These are phyloP conservation scores for Pyronema omphalodes DNA, from an alignment of 495 filamentous ascomycete genomes.

Conservation along the genomic window DNA sequence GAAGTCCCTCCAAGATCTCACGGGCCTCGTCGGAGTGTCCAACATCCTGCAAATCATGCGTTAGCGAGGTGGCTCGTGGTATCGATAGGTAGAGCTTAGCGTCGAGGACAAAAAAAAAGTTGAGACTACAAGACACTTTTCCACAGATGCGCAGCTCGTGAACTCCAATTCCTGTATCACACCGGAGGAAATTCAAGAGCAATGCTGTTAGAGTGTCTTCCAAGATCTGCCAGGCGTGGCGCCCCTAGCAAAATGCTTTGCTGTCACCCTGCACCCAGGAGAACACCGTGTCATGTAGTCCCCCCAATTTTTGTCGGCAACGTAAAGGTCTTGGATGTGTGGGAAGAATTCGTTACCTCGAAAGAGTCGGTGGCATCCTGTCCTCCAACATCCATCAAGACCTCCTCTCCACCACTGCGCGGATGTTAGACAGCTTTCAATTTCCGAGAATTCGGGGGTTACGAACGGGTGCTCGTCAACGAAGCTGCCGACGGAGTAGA, in stretches of 20 bases:
- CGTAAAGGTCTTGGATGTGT: neutral
- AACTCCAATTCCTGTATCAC: no score
- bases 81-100: no score
- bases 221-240: neutral
- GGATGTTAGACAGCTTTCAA: neutral
- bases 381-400: slow-evolving; percentile 86
- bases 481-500: slow-evolving; percentile 79
- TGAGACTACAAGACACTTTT: neutral
- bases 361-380: slow-evolving; percentile 97
- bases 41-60: slow-evolving; percentile 46
- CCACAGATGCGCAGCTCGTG: neutral
- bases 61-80: neutral
- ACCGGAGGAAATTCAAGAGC: no score
- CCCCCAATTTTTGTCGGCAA: neutral
- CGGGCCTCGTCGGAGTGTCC: slow-evolving; percentile 98
- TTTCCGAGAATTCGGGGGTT: slow-evolving; percentile 4
- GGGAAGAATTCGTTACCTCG: slow-evolving; percentile 30
- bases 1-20: slow-evolving; percentile 67
- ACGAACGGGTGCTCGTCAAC: slow-evolving; percentile 99
- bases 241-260: neutral
- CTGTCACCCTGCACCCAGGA: neutral
- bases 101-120: no score
- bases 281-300: no score
- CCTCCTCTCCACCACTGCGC: slow-evolving; percentile 87
- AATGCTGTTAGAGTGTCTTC: neutral